Base-by-base conservation (phyloP, 371 early-diverging fungal species). In the Choanephora cucurbitarum region DNA sequence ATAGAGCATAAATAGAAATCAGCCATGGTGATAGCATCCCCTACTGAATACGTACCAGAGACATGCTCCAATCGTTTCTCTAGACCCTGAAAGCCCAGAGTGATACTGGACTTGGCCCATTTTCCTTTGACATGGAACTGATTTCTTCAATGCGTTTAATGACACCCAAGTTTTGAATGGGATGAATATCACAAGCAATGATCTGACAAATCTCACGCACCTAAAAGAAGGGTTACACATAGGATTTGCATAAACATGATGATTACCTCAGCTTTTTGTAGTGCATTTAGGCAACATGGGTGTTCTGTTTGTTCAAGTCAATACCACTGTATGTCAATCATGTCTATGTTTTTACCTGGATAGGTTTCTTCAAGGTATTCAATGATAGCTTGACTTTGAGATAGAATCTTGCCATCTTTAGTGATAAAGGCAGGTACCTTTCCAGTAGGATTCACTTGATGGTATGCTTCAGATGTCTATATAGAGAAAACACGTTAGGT, bases 111-210 rank as follows among this genome's bases (percentile, higher is more conserved):
- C 47, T 60, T 69, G 14, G 78, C 87, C 91, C 89, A 92, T 42
- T 84, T 24, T 33, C 64, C 57, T 70, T 81, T 37, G 76, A 80
- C 5, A 69, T 60, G 44, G 52, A 44, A 44, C 76, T 81, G 49
- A 77, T 75, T 0, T 82, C 80, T 6, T 69, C 83, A 15, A 85
- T 73, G 44, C 85, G 75, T 19, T 80, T 69, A 46, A 91, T 58
- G 0, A 95, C 85, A n/a, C 83, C 66, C 51, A 91, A 61, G 69
- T 96, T 95, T 61, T 94, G 91, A 40, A 94, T 55, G 3, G 97
- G 97, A 64, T 95, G 95, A 45, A 87, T 96, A 62, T 95, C 97
- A 66, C 86, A 78, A 17, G 84, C 87, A 22, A 97, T 86, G 8
- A 85, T 72, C 40, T 79, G 68, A 21, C 83, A 81, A 44, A 97